Evolutionary conservation across 352 stramenopile species (phyloP).

Genomic region (Globisporangium spinosum): DNA sequence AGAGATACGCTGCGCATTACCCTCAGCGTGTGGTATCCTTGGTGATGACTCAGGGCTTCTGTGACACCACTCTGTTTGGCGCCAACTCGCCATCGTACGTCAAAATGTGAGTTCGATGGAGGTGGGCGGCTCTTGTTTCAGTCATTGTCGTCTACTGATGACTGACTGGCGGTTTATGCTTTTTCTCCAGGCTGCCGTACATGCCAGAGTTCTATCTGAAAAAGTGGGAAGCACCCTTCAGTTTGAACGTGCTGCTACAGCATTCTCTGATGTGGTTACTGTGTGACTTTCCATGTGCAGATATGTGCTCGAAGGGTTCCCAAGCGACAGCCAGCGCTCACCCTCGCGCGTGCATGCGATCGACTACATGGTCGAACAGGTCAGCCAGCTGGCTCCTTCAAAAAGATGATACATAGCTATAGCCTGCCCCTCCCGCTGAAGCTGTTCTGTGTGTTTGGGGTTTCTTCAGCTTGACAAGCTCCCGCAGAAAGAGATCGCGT

Average conservation of each 20-base stretch:
- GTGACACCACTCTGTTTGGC: slow-evolving; percentile 42
- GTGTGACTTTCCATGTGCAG: slow-evolving; percentile 20
- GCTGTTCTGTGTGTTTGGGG: not conserved
- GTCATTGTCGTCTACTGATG: no score
- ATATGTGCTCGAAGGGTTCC: slow-evolving; percentile 53
- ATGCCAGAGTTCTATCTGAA: slow-evolving; percentile 76
- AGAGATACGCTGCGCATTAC: slow-evolving; percentile 62
- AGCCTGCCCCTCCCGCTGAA: not conserved
- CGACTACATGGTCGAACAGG: slow-evolving; percentile 70
- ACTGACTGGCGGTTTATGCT: not conserved
- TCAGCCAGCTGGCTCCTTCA: slow-evolving; percentile 8
- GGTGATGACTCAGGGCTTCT: slow-evolving; percentile 63
- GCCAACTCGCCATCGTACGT: slow-evolving; percentile 39
- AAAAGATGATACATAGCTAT: not conserved
- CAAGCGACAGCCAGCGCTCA: slow-evolving; percentile 28
- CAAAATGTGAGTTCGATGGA: slow-evolving; percentile 36
- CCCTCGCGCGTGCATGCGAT: slow-evolving; percentile 35
- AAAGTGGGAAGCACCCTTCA: slow-evolving; percentile 28
- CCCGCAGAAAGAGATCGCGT: slow-evolving; percentile 65
- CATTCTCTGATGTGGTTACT: not conserved
- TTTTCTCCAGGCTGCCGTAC: slow-evolving; percentile 41
- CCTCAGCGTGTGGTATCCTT: slow-evolving; percentile 56
- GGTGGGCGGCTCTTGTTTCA: not conserved
- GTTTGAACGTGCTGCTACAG: not conserved
- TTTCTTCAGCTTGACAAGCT: slow-evolving; percentile 37